These are phyloP conservation scores for Aciculosporium take DNA, from an alignment of 2,329 filamentous ascomycete genomes.

Conservation along the genomic window DNA sequence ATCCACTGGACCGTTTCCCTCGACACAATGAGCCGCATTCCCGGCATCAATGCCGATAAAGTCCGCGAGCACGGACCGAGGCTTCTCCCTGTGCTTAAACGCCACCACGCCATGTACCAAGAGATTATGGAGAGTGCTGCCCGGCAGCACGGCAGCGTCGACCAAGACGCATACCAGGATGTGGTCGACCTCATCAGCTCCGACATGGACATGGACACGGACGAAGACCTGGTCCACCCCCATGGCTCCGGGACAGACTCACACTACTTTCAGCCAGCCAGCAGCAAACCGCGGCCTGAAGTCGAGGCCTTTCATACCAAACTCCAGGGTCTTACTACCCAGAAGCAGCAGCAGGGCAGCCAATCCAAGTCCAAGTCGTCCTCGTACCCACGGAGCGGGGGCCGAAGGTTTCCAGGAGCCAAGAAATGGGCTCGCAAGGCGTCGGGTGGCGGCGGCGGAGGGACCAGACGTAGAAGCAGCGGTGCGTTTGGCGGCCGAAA, in stretches of 20 bases:
- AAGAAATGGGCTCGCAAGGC: constrained; percentile 18
- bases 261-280: constrained; percentile 33
- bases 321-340: constrained; percentile 17
- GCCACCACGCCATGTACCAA: constrained; percentile 30
- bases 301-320: constrained; percentile 21
- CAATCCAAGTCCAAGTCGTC: constrained; percentile 14
- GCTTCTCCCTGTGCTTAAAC: constrained; percentile 45
- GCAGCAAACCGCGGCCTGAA: constrained; percentile 13
- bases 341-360: constrained; percentile 10
- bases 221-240: constrained; percentile 23
- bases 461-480: constrained; percentile 16
- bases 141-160: constrained; percentile 11
- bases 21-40: constrained; percentile 48
- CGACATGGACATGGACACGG: constrained; percentile 23
- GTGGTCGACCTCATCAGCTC: constrained; percentile 43
- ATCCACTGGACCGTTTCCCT: constrained; percentile 50
- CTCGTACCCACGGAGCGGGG: constrained; percentile 14
- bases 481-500: constrained; percentile 12
- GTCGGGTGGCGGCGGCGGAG: constrained; percentile 13
- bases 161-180: constrained; percentile 16
- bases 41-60: constrained; percentile 46
- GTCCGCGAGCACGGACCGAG: constrained; percentile 45
- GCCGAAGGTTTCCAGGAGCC: constrained; percentile 14
- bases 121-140: constrained; percentile 34
- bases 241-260: constrained; percentile 29